These are phyloP conservation scores for Plasmodium blacklocki DNA, from an alignment of 169 alveolate genomes.

Conservation along the genomic window DNA sequence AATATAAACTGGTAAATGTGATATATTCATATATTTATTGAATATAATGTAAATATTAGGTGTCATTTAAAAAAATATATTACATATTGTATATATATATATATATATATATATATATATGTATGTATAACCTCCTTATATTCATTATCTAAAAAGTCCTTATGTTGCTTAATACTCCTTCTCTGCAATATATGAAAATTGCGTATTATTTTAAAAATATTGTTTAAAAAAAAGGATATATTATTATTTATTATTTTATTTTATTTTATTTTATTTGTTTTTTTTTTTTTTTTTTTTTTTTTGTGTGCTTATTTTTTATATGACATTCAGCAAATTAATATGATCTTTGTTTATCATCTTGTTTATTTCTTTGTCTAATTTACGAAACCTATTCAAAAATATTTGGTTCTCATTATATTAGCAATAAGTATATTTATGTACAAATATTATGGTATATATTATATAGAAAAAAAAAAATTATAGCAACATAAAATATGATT, in stretches of 20 bases:
- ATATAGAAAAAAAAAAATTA: not conserved
- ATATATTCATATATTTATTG: not conserved
- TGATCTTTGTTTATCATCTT: slow-evolving; percentile 47
- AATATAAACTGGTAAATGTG: not conserved
- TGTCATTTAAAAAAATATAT: not conserved
- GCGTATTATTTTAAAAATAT: not conserved
- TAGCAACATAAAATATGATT: not conserved
- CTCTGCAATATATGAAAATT: slow-evolving; percentile 12
- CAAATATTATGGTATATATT: not conserved
- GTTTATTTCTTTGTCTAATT: slow-evolving; percentile 50
- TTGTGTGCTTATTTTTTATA: not conserved
- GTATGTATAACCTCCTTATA: slow-evolving; percentile 35
- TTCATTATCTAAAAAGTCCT: slow-evolving; percentile 62
- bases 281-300: slow-evolving; percentile 5
- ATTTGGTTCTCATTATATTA: not conserved
- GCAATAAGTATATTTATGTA: not conserved
- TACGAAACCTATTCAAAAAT: slow-evolving; percentile 34
- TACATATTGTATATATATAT: not conserved
- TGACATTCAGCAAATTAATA: slow-evolving; percentile 37
- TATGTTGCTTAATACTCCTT: slow-evolving; percentile 63
- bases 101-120: not conserved
- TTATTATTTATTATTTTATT: not conserved
- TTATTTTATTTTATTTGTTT: slow-evolving; percentile 1
- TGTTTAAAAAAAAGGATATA: not conserved
- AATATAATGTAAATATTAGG: not conserved